Percentiles rank a stretch among this genome's conserved stretches.
These are phyloP conservation scores for Fusarium succisae DNA, from an alignment of 2,329 filamentous ascomycete species.

Conservation along the genomic window DNA sequence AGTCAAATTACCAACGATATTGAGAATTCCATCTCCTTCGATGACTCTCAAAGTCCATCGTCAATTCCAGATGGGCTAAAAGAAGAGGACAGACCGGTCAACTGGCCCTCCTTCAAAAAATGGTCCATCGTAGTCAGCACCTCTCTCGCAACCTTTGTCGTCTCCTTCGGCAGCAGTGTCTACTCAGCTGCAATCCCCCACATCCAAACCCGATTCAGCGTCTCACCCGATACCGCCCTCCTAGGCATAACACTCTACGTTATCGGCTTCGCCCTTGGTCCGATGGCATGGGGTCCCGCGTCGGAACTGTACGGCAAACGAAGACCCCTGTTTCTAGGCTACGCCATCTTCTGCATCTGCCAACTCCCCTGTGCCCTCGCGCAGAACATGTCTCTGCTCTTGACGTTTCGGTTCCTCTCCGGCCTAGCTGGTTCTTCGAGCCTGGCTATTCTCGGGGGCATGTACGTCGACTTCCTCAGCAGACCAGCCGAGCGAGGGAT, in stretches of 20 bases:
- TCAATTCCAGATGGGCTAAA: fast-evolving
- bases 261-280: slow-evolving; percentile 63
- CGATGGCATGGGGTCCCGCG: slow-evolving; percentile 75
- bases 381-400: not conserved
- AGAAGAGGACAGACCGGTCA: not conserved
- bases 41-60: not conserved
- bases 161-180: slow-evolving; percentile 7
- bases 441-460: not conserved
- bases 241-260: slow-evolving; percentile 13
- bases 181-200: slow-evolving; percentile 8
- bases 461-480: not conserved
- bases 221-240: not conserved
- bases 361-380: not conserved
- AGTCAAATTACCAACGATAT: not conserved
- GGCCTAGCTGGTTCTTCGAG: not conserved
- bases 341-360: not conserved
- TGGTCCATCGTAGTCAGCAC: slow-evolving; percentile 5
- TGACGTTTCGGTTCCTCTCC: not conserved
- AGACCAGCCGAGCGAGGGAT: not conserved
- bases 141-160: slow-evolving; percentile 1
- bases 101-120: not conserved
- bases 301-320: not conserved
- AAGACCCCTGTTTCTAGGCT: not conserved
- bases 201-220: not conserved
- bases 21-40: not conserved